Evolutionary conservation across 2,329 filamentous ascomycete species (phyloP), one percentile per base, ranked within the genome.

Genomic region (Ascochyta lentis): DNA sequence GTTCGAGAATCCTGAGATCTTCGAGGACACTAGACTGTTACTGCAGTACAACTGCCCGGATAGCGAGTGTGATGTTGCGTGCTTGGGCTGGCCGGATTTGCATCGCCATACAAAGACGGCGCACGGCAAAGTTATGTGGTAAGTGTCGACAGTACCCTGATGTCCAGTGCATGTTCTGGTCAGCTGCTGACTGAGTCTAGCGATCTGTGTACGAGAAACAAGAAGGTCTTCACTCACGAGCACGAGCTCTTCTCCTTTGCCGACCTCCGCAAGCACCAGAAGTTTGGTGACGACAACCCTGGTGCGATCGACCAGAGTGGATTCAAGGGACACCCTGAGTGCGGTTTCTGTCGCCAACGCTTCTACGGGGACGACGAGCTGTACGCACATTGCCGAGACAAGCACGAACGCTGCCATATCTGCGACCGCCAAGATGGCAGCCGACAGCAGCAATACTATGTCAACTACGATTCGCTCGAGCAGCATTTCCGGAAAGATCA

Each of bases 211-310:
- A 90, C 93, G 6, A 83, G 92, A 57, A 93, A 97, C 80, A 99
- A 99, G 78, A 97, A 96, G 72, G 92, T 97, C 31, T 99, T 99
- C 68, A 97, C 95, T 1, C 95, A 99, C 77, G 95, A 99, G 77
- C 95, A 99, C 73, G 91, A 96, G 60, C 83, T 99, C 1, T 98
- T 97, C 74, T 89, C 90, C 0, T 84, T 87, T 59, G 85, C 88
- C 60, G 91, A 94, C 65, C 81, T 98, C 45, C 87, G 90, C 64
- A 90, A 86, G 68, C 95, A 99, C 75, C 96, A 98, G 83, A 90
- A 86, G 59, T 87, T 89, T 60, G 95, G 95, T 54, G 95, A 99
- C 69, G 91, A 98, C 73, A 89, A 89, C 61, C 93, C 94, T 4
- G 94, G 95, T 31, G 89, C 93, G 0, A 81, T 90, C 34, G 91